Conservation (phyloP, 140 eudicot genomes). For the Erigeron philadelphicus region DNA sequence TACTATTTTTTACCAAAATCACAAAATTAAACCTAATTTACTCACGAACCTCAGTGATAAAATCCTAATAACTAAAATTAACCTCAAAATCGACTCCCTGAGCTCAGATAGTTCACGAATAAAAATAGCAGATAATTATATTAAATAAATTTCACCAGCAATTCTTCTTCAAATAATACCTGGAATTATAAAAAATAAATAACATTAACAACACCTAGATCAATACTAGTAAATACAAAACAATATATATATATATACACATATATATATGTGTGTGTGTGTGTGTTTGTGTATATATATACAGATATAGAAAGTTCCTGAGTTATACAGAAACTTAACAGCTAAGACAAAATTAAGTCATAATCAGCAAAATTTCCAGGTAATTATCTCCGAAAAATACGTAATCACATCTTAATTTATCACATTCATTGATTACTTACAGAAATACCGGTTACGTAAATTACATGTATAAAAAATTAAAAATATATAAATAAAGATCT, state of each 20-base stretch:
- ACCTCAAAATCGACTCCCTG: neutral
- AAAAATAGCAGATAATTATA: neutral
- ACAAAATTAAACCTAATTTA: neutral
- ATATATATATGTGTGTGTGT: neutral
- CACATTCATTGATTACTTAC: too few species aligned
- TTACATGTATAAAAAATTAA: too few species aligned
- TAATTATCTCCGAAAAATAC: too few species aligned
- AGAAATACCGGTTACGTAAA: too few species aligned
- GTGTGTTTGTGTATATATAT: neutral
- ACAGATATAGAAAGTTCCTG: too few species aligned
- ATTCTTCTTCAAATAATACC: constrained; percentile 21
- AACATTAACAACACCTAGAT: constrained; percentile 14
- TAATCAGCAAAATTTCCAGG: too few species aligned
- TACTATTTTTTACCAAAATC: neutral
- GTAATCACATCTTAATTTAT: too few species aligned
- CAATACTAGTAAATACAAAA: constrained; percentile 20
- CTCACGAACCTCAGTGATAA: neutral
- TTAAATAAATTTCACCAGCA: constrained; percentile 6
- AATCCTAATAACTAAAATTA: neutral
- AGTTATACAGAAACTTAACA: too few species aligned
- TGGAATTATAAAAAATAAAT: constrained; percentile 22
- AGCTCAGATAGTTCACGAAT: neutral
- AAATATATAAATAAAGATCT: too few species aligned
- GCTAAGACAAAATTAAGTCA: too few species aligned
- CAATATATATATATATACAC: neutral